Conservation (phyloP, 1,284 basidiomycete species). For the Rhodotorula glutinis region DNA sequence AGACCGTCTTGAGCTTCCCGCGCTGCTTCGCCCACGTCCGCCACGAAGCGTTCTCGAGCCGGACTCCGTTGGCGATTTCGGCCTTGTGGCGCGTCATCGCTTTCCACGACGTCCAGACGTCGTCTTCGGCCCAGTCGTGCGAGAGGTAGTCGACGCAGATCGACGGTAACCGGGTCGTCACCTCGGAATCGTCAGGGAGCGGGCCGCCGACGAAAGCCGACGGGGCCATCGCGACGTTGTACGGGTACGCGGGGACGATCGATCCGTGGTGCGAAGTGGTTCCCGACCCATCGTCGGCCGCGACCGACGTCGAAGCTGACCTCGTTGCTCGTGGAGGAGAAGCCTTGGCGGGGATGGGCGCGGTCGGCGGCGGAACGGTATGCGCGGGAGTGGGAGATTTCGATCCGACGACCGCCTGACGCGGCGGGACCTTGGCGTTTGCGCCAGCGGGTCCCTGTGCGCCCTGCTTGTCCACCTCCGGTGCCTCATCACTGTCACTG, state of each 20-base stretch:
- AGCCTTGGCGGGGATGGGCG: neutral
- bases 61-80: slow-evolving; percentile 90
- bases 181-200: slow-evolving; percentile 53
- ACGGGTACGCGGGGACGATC: slow-evolving; percentile 46
- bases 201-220: slow-evolving; percentile 39
- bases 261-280: slow-evolving; percentile 7
- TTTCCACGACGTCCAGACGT: slow-evolving; percentile 97
- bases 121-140: slow-evolving; percentile 96
- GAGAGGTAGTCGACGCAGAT: slow-evolving; percentile 68
- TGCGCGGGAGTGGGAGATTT: neutral
- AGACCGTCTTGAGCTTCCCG: slow-evolving; percentile 91
- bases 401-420: neutral
- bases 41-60: slow-evolving; percentile 97
- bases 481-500: neutral
- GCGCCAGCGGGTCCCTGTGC: neutral
- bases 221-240: slow-evolving; percentile 45
- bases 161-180: slow-evolving; percentile 56
- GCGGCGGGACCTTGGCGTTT: neutral
- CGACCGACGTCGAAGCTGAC: slow-evolving; percentile 13
- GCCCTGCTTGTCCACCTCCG: neutral
- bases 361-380: neutral
- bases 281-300: slow-evolving; percentile 10
- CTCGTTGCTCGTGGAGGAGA: neutral
- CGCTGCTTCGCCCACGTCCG: slow-evolving; percentile 99
- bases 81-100: slow-evolving; percentile 98